Conservation (phyloP, 164 flowering plant species). For the Kalanchoe fedtschenkoi region DNA sequence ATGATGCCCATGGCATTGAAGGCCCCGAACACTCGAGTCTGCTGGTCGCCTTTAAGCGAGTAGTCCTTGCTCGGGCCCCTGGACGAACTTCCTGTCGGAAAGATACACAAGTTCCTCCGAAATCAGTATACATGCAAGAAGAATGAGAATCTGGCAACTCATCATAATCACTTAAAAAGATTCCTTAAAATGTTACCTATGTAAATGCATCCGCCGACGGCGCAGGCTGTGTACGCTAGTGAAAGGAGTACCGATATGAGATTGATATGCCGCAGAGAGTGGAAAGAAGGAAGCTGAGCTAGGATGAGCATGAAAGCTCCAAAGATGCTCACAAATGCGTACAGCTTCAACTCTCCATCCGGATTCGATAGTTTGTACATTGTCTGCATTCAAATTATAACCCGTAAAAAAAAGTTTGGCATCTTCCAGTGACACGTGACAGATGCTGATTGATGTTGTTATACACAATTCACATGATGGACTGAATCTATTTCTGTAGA, state of each 20-base stretch:
- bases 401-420: no score
- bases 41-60: conserved; percentile 24
- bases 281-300: conserved; percentile 92
- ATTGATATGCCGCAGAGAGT: conserved; percentile 83
- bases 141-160: background rate
- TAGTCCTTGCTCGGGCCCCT: conserved; percentile 65
- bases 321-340: conserved; percentile 59
- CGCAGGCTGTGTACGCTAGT: conserved; percentile 67
- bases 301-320: conserved; percentile 66
- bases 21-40: conserved; percentile 42
- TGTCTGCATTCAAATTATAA: conserved; percentile 56
- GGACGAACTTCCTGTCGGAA: conserved; percentile 48
- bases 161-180: no score
- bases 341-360: conserved; percentile 61
- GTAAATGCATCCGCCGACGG: conserved; percentile 64
- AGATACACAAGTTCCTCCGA: background rate
- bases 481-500: no score
- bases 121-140: background rate
- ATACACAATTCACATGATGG: no score
- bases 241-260: conserved; percentile 58
- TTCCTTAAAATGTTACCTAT: conserved; percentile 40
- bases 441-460: no score
- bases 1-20: conserved; percentile 77
- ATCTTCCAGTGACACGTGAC: no score
- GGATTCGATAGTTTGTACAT: conserved; percentile 53